These are phyloP conservation scores for Pichia sp. DNA, from an alignment of 1,139 yeast genomes.

Conservation along the genomic window DNA sequence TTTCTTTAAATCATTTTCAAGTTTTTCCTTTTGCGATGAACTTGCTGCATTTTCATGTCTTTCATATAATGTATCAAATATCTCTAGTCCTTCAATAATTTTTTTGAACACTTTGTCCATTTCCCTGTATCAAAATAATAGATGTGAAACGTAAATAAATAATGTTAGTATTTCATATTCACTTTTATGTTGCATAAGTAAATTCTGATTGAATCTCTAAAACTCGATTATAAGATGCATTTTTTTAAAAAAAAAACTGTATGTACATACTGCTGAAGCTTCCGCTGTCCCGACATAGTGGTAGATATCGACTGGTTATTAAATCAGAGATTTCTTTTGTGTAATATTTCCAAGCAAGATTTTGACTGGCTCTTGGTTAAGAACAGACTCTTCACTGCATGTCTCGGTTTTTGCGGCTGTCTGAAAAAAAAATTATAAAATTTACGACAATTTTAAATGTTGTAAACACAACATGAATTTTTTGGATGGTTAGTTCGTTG, in stretches of 20 bases:
- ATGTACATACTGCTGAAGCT: constrained; percentile 31
- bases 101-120: constrained; percentile 75
- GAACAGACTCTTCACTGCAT: not conserved
- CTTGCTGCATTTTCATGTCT: constrained; percentile 56
- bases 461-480: not conserved
- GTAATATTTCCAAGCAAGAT: too few species aligned
- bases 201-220: not conserved
- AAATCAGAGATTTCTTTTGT: too few species aligned
- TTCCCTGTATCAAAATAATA: constrained; percentile 35
- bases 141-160: not conserved
- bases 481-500: not conserved
- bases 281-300: constrained; percentile 30
- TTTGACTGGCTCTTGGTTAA: too few species aligned
- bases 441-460: not conserved
- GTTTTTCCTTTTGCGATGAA: constrained; percentile 65
- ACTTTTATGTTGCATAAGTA: not conserved
- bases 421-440: not conserved
- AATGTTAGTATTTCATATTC: constrained; percentile 15
- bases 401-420: not conserved
- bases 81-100: constrained; percentile 65
- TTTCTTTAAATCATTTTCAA: constrained; percentile 66
- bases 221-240: not conserved
- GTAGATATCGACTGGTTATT: not conserved
- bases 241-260: not conserved
- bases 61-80: constrained; percentile 64